These are phyloP conservation scores for Gnaphalium uliginosum DNA, from an alignment of 129 eudicot species.

Conservation along the genomic window DNA sequence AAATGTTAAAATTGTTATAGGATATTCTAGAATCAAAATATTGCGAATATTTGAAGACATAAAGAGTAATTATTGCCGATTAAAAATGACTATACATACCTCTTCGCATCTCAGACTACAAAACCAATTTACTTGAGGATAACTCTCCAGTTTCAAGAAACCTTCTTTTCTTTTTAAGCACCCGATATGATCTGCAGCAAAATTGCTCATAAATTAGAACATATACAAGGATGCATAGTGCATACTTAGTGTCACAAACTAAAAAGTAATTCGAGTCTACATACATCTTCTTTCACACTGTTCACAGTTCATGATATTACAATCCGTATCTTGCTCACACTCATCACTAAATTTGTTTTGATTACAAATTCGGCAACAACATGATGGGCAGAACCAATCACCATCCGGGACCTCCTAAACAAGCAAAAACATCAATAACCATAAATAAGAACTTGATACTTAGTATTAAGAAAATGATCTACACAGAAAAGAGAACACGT, in stretches of 20 bases:
- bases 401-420: slow-evolving; percentile 86
- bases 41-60: background rate
- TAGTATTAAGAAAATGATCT: slow-evolving; percentile 5
- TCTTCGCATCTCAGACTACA: slow-evolving; percentile 66
- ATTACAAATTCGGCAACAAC: slow-evolving; percentile 84
- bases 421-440: background rate
- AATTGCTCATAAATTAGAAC: slow-evolving; percentile 19
- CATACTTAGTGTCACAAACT: background rate
- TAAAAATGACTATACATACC: slow-evolving; percentile 45
- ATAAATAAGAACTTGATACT: slow-evolving; percentile 8
- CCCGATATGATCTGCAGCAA: slow-evolving; percentile 68
- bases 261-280: slow-evolving; percentile 25
- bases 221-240: background rate
- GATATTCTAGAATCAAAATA: background rate
- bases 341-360: slow-evolving; percentile 33
- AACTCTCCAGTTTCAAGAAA: slow-evolving; percentile 23
- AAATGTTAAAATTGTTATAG: background rate
- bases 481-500: background rate
- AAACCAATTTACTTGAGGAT: slow-evolving; percentile 65
- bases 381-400: slow-evolving; percentile 96
- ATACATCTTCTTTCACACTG: slow-evolving; percentile 85
- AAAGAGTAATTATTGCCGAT: background rate
- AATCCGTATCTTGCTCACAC: slow-evolving; percentile 33
- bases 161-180: slow-evolving; percentile 64
- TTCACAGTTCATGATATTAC: slow-evolving; percentile 47